Evolutionary conservation across 306 rosid genomes (phyloP).

Genomic region (Cicer pinnatifidum): DNA sequence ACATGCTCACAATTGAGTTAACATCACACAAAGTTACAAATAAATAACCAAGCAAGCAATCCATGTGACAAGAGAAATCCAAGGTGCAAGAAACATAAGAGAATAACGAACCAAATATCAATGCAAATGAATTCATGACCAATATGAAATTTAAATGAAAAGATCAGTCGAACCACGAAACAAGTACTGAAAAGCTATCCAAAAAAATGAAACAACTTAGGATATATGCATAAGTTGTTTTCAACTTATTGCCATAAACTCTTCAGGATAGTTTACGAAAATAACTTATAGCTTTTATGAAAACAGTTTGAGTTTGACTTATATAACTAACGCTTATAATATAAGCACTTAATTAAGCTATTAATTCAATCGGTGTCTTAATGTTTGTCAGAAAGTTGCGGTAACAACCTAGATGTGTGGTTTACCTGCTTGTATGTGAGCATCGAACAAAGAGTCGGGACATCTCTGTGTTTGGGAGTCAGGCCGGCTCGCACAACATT

Average conservation of each 20-base stretch:
- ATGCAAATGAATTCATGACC: neutral
- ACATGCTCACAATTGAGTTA: slow-evolving; percentile 18
- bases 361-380: neutral
- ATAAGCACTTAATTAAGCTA: neutral
- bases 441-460: slow-evolving; percentile 90
- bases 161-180: too few species aligned
- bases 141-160: too few species aligned
- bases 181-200: too few species aligned
- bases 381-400: slow-evolving; percentile 13
- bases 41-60: neutral
- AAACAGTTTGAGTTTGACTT: neutral
- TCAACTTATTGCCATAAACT: too few species aligned
- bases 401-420: slow-evolving; percentile 25
- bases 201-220: too few species aligned
- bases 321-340: neutral
- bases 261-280: too few species aligned
- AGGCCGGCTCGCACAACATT: slow-evolving; percentile 97
- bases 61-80: neutral
- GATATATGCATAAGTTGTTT: too few species aligned
- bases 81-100: slow-evolving; percentile 9
- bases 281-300: too few species aligned
- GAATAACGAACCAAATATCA: neutral
- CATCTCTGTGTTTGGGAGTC: slow-evolving; percentile 87
- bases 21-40: slow-evolving; percentile 49
- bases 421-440: slow-evolving; percentile 88